Evolutionary conservation across 2,329 filamentous ascomycete genomes (phyloP).

Genomic region (Colletotrichum spaethianum): DNA sequence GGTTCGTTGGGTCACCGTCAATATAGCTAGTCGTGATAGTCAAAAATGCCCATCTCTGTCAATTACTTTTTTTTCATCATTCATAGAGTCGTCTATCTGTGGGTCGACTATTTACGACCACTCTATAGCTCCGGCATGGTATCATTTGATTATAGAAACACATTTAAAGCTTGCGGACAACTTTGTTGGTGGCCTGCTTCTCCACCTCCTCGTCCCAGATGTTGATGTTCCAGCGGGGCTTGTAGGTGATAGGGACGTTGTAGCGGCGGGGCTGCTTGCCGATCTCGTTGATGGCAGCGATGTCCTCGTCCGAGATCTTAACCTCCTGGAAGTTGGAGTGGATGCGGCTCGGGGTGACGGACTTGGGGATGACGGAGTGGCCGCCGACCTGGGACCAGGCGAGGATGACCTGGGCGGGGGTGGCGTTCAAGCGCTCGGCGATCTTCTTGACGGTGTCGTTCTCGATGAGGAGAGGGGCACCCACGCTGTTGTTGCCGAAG

Average conservation of each 20-base stretch:
- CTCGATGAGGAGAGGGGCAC: constrained; percentile 69
- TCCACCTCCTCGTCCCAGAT: constrained; percentile 69
- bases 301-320: constrained; percentile 71
- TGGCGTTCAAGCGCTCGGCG: constrained; percentile 63
- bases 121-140: constrained; percentile 22
- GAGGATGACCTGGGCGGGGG: constrained; percentile 63
- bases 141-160: constrained; percentile 19
- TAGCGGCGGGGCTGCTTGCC: constrained; percentile 65
- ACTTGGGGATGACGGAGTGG: constrained; percentile 83
- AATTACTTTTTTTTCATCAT: constrained; percentile 20
- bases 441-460: constrained; percentile 69
- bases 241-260: constrained; percentile 61
- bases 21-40: too few species aligned
- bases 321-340: constrained; percentile 78
- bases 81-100: constrained; percentile 31
- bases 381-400: constrained; percentile 72
- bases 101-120: not conserved
- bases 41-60: not conserved
- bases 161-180: constrained; percentile 53
- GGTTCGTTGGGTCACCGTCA: too few species aligned
- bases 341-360: constrained; percentile 77
- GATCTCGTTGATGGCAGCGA: constrained; percentile 73
- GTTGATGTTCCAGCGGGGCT: constrained; percentile 66
- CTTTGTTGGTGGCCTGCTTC: constrained; percentile 63
- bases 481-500: constrained; percentile 62